These are phyloP conservation scores for Scytalidium lignicola DNA, from an alignment of 2,329 filamentous ascomycete species.

Conservation along the genomic window DNA sequence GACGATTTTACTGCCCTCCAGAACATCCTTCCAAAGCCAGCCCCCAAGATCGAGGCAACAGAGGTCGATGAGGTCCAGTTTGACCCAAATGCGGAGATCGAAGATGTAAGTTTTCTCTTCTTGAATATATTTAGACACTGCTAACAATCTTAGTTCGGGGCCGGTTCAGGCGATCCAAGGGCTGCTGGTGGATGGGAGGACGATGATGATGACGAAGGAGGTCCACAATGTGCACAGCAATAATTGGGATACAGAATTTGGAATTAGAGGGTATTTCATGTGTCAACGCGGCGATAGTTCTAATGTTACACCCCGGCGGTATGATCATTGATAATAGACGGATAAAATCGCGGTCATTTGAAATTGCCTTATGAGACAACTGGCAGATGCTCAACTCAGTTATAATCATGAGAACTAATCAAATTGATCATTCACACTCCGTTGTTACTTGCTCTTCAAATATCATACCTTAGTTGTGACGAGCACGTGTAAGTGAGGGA, in stretches of 20 bases:
- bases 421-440: not conserved
- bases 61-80: constrained; percentile 84
- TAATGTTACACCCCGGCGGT: not conserved
- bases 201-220: constrained; percentile 56
- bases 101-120: constrained; percentile 52
- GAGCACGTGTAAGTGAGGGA: no score
- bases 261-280: not conserved
- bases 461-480: no score
- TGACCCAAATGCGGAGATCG: constrained; percentile 75
- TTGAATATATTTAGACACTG: constrained; percentile 5
- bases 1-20: constrained; percentile 63
- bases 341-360: not conserved
- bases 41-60: constrained; percentile 57
- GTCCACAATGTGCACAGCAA: constrained; percentile 53
- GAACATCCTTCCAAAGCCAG: constrained; percentile 67
- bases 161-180: constrained; percentile 62
- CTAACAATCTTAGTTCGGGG: constrained; percentile 57
- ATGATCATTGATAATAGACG: not conserved
- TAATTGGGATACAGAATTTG: constrained; percentile 12
- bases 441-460: no score
- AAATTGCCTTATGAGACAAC: not conserved
- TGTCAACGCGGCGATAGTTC: not conserved
- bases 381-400: not conserved
- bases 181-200: constrained; percentile 65
- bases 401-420: not conserved